Base-by-base conservation (phyloP, 2,329 filamentous ascomycete species). In the Microcyclospora pomicola region DNA sequence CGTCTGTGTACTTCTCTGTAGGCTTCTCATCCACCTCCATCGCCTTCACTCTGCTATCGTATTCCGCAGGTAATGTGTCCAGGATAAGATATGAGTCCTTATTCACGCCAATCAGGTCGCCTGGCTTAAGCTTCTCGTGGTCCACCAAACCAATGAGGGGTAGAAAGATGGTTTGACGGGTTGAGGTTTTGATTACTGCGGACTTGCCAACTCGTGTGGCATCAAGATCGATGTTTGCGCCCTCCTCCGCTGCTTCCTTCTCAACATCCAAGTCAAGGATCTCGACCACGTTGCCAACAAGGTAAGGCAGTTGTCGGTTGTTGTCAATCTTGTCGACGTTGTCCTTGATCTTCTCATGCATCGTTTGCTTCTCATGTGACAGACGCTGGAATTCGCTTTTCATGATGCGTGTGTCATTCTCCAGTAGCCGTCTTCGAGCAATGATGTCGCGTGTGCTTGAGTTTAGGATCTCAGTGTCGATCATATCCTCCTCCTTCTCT, bases 21-120 rank as follows among this genome's bases (percentile, higher is more conserved):
- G 91, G 92, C 72, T 98, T 98, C 73, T 98, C 92, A 55, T 98
- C 91, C 6, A 98, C 91, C 68, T 98, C 92, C 91, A 98, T 98
- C 28, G 92, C 92, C 70, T 98, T 98, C 49, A 98, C 91, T 62
- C 91, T 78, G 66, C 88, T 96, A 59, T 98, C 91, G 58, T 98
- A 98, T 62, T 98, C 92, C 34, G 91, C 91, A 1, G 91, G 91
- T 49, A 98, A 71, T 15, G 91, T 98, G 59, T 98, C 92, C 41
- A 98, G 73, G 48, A 98, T 84, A 28, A 98, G 77, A 60, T 98
- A 98, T 41, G 88, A 96, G 56, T 98, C 92, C 68, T 98, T 98
- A 63, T 98, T 96, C 41, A 98, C 87, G 63, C 91, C 91, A 45
- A 98, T 98, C 34, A 98, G 73, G 57, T 98, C 92, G 53, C 80